Evolutionary conservation across 1,284 basidiomycete species (phyloP).

Genomic region (Rhodotorula sp.): DNA sequence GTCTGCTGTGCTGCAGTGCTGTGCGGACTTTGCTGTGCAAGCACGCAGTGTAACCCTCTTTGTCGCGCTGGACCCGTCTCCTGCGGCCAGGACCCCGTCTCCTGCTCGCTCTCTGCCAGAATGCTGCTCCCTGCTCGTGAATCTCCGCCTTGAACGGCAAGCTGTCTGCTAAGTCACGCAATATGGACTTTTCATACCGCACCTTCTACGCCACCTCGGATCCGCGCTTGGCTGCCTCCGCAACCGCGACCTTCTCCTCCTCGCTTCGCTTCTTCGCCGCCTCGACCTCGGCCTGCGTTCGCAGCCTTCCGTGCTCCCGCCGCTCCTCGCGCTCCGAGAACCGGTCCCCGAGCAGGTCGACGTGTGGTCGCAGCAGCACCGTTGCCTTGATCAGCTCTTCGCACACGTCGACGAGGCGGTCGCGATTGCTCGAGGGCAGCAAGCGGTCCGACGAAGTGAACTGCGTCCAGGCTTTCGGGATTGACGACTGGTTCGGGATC

Average conservation of each 20-base stretch:
- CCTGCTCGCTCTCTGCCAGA: too few species aligned
- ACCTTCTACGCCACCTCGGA: background rate
- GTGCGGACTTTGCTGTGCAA: too few species aligned
- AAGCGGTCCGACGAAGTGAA: slow-evolving; percentile 49
- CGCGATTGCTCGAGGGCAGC: slow-evolving; percentile 50
- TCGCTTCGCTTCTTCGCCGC: slow-evolving; percentile 35
- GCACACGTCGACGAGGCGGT: slow-evolving; percentile 53
- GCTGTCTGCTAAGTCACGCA: too few species aligned
- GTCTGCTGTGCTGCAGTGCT: too few species aligned
- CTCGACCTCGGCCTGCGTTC: slow-evolving; percentile 51
- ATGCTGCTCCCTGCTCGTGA: too few species aligned
- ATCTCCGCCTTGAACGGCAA: too few species aligned
- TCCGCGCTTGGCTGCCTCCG: background rate
- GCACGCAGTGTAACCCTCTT: too few species aligned
- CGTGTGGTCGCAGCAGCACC: slow-evolving; percentile 46
- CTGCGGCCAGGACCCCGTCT: too few species aligned
- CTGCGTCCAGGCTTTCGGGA: slow-evolving; percentile 52
- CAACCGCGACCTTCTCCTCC: background rate
- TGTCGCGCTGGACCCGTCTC: too few species aligned
- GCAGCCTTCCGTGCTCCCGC: slow-evolving; percentile 47
- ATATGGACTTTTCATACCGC: background rate
- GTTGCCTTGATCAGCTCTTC: slow-evolving; percentile 51
- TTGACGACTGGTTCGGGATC: slow-evolving; percentile 49
- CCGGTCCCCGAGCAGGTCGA: slow-evolving; percentile 47
- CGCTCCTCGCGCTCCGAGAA: slow-evolving; percentile 51